Base-by-base conservation (phyloP, 169 alveolate genomes). In the Eimeria acervulina region DNA sequence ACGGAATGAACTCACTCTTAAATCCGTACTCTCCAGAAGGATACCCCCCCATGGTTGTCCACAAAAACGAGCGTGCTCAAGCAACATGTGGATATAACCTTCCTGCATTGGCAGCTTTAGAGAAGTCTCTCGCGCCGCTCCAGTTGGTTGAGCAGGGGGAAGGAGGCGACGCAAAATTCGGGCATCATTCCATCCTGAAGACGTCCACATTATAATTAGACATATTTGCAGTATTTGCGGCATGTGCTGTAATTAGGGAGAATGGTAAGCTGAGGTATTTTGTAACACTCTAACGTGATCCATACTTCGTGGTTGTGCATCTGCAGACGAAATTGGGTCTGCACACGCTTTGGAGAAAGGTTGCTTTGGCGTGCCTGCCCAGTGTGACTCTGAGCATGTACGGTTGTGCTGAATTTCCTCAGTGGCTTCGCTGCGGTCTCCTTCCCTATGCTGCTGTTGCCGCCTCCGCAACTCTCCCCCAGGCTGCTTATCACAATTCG, bases 171-270 rank as follows among this genome's bases (percentile, higher is more conserved):
- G 93, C 80, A 85, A 44, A 42, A 85, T 55, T 61, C 93, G 51
- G n/a, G 80, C 38, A 28, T 85, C 93, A 44, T 55, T 61, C 93
- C 93, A 85, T 26, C 74, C 93, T 85, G 80, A 85, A 72, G 80
- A 59, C 55, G 61, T 6, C 93, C 52, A 61, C 17, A n/a, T 17
- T 21, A 26, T n/a, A 19, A 36, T n/a, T 15, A 33, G 26, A n/a
- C 5, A 17, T 19, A 5, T 10, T 26, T 40, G 13, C 23, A 36
- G 19, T 17, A 36, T 44, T 40, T 6, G 26, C 12, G 23, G 23
- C 80, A 36, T 26, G 38, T 7, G 63, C 26, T 23, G 59, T 38
- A 19, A n/a, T 26, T 23, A 26, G 63, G 33, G 4, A 40, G 42
- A 23, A 40, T 40, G 59, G 26, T 2, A 7, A 40, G 15, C 40